Base-by-base conservation (phyloP, 164 flowering plant genomes). In the Berberis thunbergii region DNA sequence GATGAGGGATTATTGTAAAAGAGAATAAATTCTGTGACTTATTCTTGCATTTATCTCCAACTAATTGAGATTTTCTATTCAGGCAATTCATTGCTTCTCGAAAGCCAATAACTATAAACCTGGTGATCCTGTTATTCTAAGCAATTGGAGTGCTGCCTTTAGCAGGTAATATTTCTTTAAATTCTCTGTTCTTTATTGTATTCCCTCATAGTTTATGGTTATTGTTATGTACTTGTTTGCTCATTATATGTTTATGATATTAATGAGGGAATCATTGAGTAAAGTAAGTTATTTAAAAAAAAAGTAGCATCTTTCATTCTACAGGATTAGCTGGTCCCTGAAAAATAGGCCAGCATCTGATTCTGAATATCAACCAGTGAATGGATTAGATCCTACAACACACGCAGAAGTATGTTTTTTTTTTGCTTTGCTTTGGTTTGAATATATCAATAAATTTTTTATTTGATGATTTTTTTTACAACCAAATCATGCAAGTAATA, bases 301-400 rank as follows among this genome's bases (percentile, higher is more conserved):
- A 26, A 26, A 7, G n/a, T 52, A 26, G n/a, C 54, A 54, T 41
- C 58, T 65, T 63, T 56, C 43, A 49, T 67, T 62, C 62, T 56
- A 57, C 84, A 94, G 97, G 82, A 76, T 80, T 60, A 79, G 96
- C 74, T 78, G 76, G 62, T 81, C 74, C 61, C 70, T 91, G 56
- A 89, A 69, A 79, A 72, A 60, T 57, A 80, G 96, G 71, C 68
- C 89, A 70, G 69, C 99, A 13, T 76, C 91, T 40, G 84, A 77
- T 74, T 91, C 99, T 54, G 96, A 94, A 67, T 67, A 73, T 65
- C 79, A 74, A 64, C 87, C 97, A 63, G 71, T 91, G 76, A 84
- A 79, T 77, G 97, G 97, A 57, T 67, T 91, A 75, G 97, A 95
- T 81, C 89, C 96, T 52, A 86, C 94, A 63, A 84, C 78, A 39